A percentile compares a stretch with the other conserved stretches of the same genome.
These are phyloP conservation scores for Leccinum subgranulosum DNA, from an alignment of 768 basidiomycete genomes.

Conservation along the genomic window DNA sequence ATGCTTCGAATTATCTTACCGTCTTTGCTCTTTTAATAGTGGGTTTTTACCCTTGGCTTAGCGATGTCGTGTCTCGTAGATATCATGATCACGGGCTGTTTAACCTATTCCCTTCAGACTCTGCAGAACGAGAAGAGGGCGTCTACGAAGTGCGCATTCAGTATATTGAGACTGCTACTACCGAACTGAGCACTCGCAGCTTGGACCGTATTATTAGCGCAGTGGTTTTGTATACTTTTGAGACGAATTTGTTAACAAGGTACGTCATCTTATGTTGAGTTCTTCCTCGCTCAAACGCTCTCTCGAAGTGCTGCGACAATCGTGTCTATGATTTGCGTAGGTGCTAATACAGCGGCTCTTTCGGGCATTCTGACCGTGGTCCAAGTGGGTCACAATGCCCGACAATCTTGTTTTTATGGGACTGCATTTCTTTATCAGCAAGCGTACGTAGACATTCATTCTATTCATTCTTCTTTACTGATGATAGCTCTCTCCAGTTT, in stretches of 20 bases:
- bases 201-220: slow-evolving; percentile 46
- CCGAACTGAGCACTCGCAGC: slow-evolving; percentile 20
- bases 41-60: slow-evolving; percentile 51
- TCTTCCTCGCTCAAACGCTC: neutral
- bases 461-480: neutral
- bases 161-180: neutral
- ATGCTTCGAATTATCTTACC: neutral
- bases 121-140: slow-evolving; percentile 40
- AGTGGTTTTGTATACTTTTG: slow-evolving; percentile 50
- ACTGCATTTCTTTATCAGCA: slow-evolving; percentile 51
- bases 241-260: slow-evolving; percentile 51
- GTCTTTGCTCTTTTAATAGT: slow-evolving; percentile 29
- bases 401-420: slow-evolving; percentile 51
- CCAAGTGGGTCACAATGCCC: slow-evolving; percentile 46
- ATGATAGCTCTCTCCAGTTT: slow-evolving; percentile 31
- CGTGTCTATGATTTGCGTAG: slow-evolving; percentile 42
- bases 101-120: slow-evolving; percentile 41
- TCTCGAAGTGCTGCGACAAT: slow-evolving; percentile 37
- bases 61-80: slow-evolving; percentile 49
- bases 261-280: slow-evolving; percentile 10
- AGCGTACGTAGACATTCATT: slow-evolving; percentile 32
- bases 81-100: slow-evolving; percentile 43
- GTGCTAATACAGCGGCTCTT: slow-evolving; percentile 6
- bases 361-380: neutral
- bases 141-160: slow-evolving; percentile 32